These are phyloP conservation scores for Phytopythium montanum DNA, from an alignment of 352 stramenopile species.

Conservation along the genomic window DNA sequence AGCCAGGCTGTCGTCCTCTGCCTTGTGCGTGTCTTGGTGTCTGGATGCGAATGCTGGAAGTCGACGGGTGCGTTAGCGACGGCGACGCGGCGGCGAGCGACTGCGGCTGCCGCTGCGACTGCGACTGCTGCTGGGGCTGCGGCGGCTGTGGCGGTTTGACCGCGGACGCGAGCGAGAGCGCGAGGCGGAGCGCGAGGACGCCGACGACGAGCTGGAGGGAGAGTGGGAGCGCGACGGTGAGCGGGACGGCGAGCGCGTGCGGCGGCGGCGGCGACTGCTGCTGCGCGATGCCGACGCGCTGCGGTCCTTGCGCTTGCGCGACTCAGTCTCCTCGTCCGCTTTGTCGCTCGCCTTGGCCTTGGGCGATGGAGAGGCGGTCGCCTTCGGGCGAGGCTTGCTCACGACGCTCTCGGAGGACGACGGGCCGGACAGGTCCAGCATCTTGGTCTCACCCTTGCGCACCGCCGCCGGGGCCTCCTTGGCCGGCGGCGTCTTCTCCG, in stretches of 20 bases:
- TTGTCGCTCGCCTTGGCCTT: slow-evolving; percentile 6
- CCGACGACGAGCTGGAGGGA: slow-evolving; percentile 18
- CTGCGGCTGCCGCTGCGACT: background rate
- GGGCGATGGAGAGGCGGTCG: background rate
- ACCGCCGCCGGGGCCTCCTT: slow-evolving; percentile 10
- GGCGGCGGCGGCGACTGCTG: slow-evolving; percentile 12
- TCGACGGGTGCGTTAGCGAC: background rate
- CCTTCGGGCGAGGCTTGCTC: slow-evolving; percentile 1
- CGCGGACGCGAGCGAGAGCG: background rate
- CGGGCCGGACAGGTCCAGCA: slow-evolving; percentile 21
- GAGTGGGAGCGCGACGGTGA: slow-evolving; percentile 25
- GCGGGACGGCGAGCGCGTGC: slow-evolving; percentile 30
- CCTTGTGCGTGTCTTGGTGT: background rate
- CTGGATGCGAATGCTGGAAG: background rate
- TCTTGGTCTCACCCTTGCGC: slow-evolving; percentile 27
- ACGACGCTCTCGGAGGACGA: slow-evolving; percentile 16
- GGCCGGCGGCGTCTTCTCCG: background rate
- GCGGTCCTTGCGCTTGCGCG: slow-evolving; percentile 22
- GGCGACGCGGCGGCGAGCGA: background rate
- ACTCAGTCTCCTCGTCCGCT: slow-evolving; percentile 8
- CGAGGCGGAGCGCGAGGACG: background rate
- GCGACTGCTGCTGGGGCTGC: background rate
- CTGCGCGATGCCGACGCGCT: slow-evolving; percentile 15
- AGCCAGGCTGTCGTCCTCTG: background rate
- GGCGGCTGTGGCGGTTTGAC: background rate